Base-by-base conservation (phyloP, 169 alveolate species). In the Eimeria mitis region DNA sequence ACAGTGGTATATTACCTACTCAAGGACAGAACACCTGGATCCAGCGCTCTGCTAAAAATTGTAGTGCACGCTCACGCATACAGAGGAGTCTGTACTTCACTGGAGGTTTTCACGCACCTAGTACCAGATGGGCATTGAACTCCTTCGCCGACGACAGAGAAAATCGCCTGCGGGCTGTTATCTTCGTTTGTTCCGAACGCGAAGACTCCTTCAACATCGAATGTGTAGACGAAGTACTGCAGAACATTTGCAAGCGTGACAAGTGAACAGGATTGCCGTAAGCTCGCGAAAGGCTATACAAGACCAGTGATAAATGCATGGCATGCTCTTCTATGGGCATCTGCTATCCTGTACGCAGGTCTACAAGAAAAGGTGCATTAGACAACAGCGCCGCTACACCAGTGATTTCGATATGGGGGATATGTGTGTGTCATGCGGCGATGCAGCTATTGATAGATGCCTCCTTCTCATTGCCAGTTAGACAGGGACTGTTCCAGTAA, bases 151-250 rank as follows among this genome's bases (percentile, higher is more conserved):
- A 92, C 54, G 56, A 92, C 96, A n/a, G 94, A 88, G 94, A 92
- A 92, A 59, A 92, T 83, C 19, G 94, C 96, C 61, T 92, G 94
- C 61, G 83, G 78, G 31, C 63, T 40, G 71, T 31, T 47, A 31
- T 81, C 83, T 42, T 54, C 96, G 89, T 59, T 92, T 23, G 94
- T 81, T 14, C 89, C 96, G 65, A 92, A 92, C 5, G 89, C 96
- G 23, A 63, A 92, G 63, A 79, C 78, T 6, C 96, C 96, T 40
- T 88, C 91, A 23, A 52, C 94, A 34, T 71, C 70, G 54, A 92
- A 92, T 25, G 96, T 61, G 28, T 76, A 92, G 37, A 79, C 96
- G 75, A 92, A 92, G 63, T 92, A 92, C 96, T 92, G 96, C 23
- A 31, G 85, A 65, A 89, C 37, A 47, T 49, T 37, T 44, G 37